Conservation (phyloP, 2,329 filamentous ascomycete species). For the Penicillium hordei region DNA sequence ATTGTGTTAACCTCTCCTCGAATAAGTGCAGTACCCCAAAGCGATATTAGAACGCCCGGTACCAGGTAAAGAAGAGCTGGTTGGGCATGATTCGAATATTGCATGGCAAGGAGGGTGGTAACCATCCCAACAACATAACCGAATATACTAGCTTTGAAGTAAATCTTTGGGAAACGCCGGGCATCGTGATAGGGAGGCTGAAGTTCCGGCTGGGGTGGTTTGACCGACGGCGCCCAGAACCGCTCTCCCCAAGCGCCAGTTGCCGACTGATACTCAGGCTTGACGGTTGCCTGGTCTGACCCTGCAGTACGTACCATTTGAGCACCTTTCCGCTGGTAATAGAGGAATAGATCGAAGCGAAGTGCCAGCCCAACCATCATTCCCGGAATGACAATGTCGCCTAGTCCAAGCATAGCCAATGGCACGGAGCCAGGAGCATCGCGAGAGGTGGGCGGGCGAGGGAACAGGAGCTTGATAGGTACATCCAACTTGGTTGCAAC, state of each 20-base stretch:
- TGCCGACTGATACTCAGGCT: conserved; percentile 51
- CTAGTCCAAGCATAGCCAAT: conserved; percentile 79
- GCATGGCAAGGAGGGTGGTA: conserved; percentile 71
- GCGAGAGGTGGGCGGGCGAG: conserved; percentile 56
- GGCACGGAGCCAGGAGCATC: conserved; percentile 44
- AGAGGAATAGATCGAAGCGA: conserved; percentile 84
- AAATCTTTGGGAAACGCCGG: conserved; percentile 71
- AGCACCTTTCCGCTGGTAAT: conserved; percentile 69
- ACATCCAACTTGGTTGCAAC: conserved; percentile 86
- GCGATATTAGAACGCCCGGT: conserved; percentile 71
- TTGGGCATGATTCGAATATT: conserved; percentile 77
- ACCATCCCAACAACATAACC: conserved; percentile 81
- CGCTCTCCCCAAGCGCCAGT: conserved; percentile 78
- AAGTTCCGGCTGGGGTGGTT: conserved; percentile 29
- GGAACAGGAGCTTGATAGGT: conserved; percentile 88
- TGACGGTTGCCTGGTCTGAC: conserved; percentile 22
- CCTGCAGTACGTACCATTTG: conserved; percentile 29
- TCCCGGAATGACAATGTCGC: conserved; percentile 91
- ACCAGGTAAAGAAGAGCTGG: conserved; percentile 91
- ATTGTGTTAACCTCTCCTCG: conserved; percentile 72
- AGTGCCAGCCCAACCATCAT: conserved; percentile 86
- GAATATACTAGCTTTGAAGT: conserved; percentile 73
- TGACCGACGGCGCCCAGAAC: conserved; percentile 64
- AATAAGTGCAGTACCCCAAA: conserved; percentile 71
- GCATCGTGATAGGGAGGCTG: conserved; percentile 41